phyloP scores from a whole-genome alignment of 202 grass and related monocot species.

The Saccharum hybrid region DNA sequence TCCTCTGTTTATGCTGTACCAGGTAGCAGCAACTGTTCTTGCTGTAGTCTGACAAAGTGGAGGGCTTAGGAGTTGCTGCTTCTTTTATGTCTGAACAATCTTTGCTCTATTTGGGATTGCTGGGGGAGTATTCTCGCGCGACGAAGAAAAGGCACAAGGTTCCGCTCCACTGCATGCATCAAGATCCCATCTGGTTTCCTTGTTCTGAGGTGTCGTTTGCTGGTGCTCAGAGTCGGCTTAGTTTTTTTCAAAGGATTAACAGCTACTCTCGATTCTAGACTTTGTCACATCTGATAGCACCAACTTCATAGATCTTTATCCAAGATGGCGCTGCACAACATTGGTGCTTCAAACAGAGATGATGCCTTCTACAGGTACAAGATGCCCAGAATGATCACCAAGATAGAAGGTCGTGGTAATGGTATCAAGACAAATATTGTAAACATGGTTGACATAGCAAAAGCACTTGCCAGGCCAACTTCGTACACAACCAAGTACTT shows the following conservation, averaged over 20 bases:
- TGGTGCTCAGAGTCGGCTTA: conserved; percentile 11
- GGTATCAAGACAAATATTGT: conserved; percentile 85
- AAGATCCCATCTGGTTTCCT: conserved; percentile 24
- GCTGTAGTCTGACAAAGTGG: conserved; percentile 57
- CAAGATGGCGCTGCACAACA: conserved; percentile 79
- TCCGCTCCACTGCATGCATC: conserved; percentile 54
- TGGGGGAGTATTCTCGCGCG: conserved; percentile 63
- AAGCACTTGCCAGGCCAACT: conserved; percentile 67
- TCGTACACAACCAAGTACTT: conserved; percentile 86
- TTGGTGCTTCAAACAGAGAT: conserved; percentile 79
- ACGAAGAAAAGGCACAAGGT: conserved; percentile 59
- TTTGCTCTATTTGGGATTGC: conserved; percentile 60
- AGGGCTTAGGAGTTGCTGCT: conserved; percentile 41
- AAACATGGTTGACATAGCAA: conserved; percentile 84
- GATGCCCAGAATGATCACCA: conserved; percentile 85
- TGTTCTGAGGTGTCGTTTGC: conserved; percentile 7
- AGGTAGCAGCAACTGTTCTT: conserved; percentile 42
- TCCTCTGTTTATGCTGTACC: not conserved
- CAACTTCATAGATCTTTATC: conserved; percentile 23
- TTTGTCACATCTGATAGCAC: conserved; percentile 25
- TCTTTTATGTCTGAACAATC: conserved; percentile 76
- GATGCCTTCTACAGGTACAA: conserved; percentile 97
- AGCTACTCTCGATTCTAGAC: not conserved
- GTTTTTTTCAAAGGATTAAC: conserved; percentile 26
- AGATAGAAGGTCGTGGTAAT: conserved; percentile 78